Evolutionary conservation across 2,329 filamentous ascomycete genomes (phyloP).

Genomic region (Pleoardoris graminearum): DNA sequence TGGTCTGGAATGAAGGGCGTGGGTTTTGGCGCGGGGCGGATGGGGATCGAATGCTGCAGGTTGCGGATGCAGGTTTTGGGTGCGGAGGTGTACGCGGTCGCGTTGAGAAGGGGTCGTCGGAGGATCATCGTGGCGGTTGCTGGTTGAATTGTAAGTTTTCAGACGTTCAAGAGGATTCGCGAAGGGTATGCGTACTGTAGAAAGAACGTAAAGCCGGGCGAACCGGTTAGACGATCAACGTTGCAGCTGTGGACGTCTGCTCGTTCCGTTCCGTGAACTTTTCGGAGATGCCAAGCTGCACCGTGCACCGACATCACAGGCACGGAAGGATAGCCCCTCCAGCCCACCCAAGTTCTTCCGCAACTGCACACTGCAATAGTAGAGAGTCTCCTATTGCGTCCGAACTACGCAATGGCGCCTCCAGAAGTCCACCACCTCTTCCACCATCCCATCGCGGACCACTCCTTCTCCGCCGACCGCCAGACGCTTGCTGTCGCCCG

Average conservation of each 20-base stretch:
- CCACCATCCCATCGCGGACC: slow-evolving; percentile 93
- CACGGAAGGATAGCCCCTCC: slow-evolving; percentile 10
- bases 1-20: slow-evolving; percentile 87
- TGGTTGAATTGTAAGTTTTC: neutral
- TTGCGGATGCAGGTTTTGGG: slow-evolving; percentile 38
- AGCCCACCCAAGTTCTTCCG: slow-evolving; percentile 11
- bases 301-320: slow-evolving; percentile 11
- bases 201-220: slow-evolving; percentile 5
- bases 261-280: slow-evolving; percentile 26
- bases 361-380: slow-evolving; percentile 59
- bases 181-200: neutral
- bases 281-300: slow-evolving; percentile 36
- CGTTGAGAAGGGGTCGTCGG: slow-evolving; percentile 38
- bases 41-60: slow-evolving; percentile 47
- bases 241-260: neutral
- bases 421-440: slow-evolving; percentile 97
- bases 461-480: slow-evolving; percentile 95
- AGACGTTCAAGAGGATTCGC: neutral
- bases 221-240: neutral
- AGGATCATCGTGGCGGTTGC: slow-evolving; percentile 38
- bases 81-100: slow-evolving; percentile 29
- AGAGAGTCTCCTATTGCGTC: slow-evolving; percentile 92
- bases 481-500: slow-evolving; percentile 86
- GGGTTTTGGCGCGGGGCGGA: slow-evolving; percentile 63
- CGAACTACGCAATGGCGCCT: slow-evolving; percentile 67